Evolutionary conservation across 805 yeast genomes (phyloP), one percentile per base, ranked within the genome.

Genomic region (Barnettozyma siamensis): DNA sequence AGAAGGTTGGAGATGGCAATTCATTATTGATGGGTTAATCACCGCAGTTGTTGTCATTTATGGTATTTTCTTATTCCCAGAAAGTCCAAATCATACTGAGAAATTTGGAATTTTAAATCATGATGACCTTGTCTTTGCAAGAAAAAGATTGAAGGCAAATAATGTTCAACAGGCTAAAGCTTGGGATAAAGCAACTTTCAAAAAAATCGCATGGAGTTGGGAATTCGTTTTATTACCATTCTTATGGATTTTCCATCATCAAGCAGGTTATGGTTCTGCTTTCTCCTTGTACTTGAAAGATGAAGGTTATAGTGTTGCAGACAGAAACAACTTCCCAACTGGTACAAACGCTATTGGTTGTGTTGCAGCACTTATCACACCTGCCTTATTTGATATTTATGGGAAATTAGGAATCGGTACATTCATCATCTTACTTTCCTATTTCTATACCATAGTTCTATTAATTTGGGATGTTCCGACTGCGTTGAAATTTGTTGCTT

Each of bases 201-300:
- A 76, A 77, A 46, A 60, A 73, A 33, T 35, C 28, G 28, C 28
- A 13, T 35, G 17, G 23, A 35, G 38, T 35, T 35, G 38, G 37
- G 37, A 34, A 12, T 34, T 34, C 21, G 17, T 24, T 12, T 16
- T 34, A 5, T 16, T 36, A 29, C 39, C 39, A 8, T 36, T 36
- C 21, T 30, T 36, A 29, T 36, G 39, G 39, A 36, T 36, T n/a
- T 36, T 36, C 20, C 39, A 36, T 30, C 39, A 36, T 36, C 39
- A 36, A 30, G 21, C 15, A 21, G 35, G 35, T 32, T 32, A 32
- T 20, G 6, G 24, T 13, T 11, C 35, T 20, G 35, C 35, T 12
- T 33, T 38, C n/a, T 33, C 32, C 11, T 16, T 33, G 7, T 32
- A 17, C 16, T 15, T 41, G 20, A 37, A 41, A 29, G 13, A 15